Percentiles rank a stretch among this genome's conserved stretches.
These are phyloP conservation scores for Dalechampia spathulata DNA, from an alignment of 441 rosid genomes.

Conservation along the genomic window DNA sequence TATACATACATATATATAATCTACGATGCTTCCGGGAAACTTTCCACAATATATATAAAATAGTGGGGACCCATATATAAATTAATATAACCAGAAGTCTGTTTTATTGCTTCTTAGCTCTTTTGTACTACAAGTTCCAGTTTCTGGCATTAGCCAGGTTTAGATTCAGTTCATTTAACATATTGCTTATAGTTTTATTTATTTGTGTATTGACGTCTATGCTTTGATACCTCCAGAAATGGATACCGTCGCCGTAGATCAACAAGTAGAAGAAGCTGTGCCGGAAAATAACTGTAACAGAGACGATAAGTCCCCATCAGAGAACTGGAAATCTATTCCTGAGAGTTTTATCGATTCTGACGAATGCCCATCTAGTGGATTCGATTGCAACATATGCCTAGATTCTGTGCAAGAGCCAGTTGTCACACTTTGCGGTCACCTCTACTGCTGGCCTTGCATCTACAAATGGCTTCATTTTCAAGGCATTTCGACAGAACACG, in stretches of 20 bases:
- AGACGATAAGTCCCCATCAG: slow-evolving; percentile 20
- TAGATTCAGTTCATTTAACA: too few relatives aligned
- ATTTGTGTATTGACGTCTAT: slow-evolving; percentile 11
- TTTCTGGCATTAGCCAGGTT: too few relatives aligned
- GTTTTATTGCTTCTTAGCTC: too few relatives aligned
- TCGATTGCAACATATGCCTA: slow-evolving; percentile 89
- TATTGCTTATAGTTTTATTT: too few relatives aligned
- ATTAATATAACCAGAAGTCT: too few relatives aligned
- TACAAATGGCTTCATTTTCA: slow-evolving; percentile 80
- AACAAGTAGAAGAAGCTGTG: slow-evolving; percentile 28
- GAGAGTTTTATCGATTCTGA: slow-evolving; percentile 19
- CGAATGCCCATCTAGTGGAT: slow-evolving; percentile 32
- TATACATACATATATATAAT: too few relatives aligned
- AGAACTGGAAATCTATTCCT: slow-evolving; percentile 35
- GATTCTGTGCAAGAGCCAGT: slow-evolving; percentile 81
- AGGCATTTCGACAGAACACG: slow-evolving; percentile 22
- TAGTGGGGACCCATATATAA: too few relatives aligned
- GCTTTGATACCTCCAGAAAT: slow-evolving; percentile 12
- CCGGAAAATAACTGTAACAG: slow-evolving; percentile 16
- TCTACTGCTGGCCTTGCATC: slow-evolving; percentile 97
- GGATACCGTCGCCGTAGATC: slow-evolving; percentile 35
- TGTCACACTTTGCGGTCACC: slow-evolving; percentile 89
- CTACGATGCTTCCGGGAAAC: too few relatives aligned
- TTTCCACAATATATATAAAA: too few relatives aligned
- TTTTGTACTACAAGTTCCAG: too few relatives aligned